phyloP scores from a whole-genome alignment of 805 yeast genomes.

The Hyphopichia homilentoma region DNA sequence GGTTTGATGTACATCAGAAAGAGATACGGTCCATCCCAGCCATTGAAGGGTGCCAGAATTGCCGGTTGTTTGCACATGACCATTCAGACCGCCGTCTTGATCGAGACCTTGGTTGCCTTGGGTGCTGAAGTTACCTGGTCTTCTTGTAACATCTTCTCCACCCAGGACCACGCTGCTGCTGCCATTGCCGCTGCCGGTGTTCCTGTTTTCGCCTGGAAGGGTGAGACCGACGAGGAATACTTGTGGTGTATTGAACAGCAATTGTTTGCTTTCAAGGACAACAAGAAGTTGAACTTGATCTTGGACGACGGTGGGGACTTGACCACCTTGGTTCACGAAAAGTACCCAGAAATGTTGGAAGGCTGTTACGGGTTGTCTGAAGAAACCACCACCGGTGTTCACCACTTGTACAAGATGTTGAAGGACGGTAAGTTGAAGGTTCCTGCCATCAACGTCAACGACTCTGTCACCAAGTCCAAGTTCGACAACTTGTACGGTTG shows the following conservation, averaged over 20 bases:
- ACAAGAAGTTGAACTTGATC: slow-evolving; percentile 90
- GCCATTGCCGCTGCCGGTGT: slow-evolving; percentile 99
- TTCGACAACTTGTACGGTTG: slow-evolving; percentile 99
- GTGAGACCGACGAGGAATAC: slow-evolving; percentile 99
- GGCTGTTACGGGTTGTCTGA: slow-evolving; percentile 95
- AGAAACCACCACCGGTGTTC: slow-evolving; percentile 99
- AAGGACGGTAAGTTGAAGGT: slow-evolving; percentile 87
- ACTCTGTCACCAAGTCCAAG: slow-evolving; percentile 98
- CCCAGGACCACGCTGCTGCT: slow-evolving; percentile 99
- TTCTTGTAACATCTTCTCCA: slow-evolving; percentile 98
- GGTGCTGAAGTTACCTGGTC: slow-evolving; percentile 99
- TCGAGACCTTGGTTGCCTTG: slow-evolving; percentile 92
- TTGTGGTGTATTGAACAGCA: slow-evolving; percentile 99
- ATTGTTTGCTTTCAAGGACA: slow-evolving; percentile 95
- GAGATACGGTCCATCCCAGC: slow-evolving; percentile 88
- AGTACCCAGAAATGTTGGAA: slow-evolving; percentile 95
- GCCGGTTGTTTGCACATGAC: slow-evolving; percentile 99
- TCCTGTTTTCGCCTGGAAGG: slow-evolving; percentile 99
- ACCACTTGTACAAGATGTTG: slow-evolving; percentile 95
- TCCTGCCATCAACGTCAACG: slow-evolving; percentile 99
- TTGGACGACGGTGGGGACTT: slow-evolving; percentile 99
- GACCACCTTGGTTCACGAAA: slow-evolving; percentile 93
- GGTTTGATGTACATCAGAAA: slow-evolving; percentile 97
- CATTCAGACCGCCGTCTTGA: slow-evolving; percentile 97
- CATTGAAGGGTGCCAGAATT: slow-evolving; percentile 96